Evolutionary conservation across 106 monocot species (phyloP).

Genomic region (Dendrobium nobile): DNA sequence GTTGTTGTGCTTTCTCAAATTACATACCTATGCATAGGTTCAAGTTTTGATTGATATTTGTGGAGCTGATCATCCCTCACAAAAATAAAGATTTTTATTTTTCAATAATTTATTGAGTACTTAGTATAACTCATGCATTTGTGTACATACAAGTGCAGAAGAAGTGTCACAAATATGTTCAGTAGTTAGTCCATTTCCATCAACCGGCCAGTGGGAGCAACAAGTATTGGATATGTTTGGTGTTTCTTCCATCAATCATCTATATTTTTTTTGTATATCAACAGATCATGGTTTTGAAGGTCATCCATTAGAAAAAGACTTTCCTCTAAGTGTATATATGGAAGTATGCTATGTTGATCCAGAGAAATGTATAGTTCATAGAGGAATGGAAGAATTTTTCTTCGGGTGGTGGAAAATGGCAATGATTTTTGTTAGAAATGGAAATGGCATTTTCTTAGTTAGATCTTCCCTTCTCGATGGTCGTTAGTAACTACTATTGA

Average conservation of each 20-base stretch:
- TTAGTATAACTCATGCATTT: constrained; percentile 18
- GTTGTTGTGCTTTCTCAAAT: background rate
- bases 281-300: constrained; percentile 13
- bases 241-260: too few species aligned
- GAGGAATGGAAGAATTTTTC: too few species aligned
- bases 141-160: background rate
- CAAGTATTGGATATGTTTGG: too few species aligned
- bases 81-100: constrained; percentile 14
- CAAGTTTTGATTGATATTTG: background rate
- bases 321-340: constrained; percentile 11
- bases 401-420: too few species aligned
- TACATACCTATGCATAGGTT: background rate
- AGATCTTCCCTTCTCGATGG: too few species aligned
- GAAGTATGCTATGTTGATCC: background rate
- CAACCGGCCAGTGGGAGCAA: too few species aligned
- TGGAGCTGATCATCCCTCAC: background rate
- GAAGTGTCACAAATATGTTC: too few species aligned
- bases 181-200: too few species aligned
- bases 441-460: too few species aligned
- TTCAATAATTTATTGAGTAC: constrained; percentile 19
- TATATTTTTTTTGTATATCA: background rate
- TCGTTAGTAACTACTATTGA: too few species aligned
- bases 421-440: too few species aligned
- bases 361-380: background rate
- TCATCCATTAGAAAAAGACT: constrained; percentile 14